phyloP scores from a whole-genome alignment of 1,139 yeast species.

The Kodamaea suecica region DNA sequence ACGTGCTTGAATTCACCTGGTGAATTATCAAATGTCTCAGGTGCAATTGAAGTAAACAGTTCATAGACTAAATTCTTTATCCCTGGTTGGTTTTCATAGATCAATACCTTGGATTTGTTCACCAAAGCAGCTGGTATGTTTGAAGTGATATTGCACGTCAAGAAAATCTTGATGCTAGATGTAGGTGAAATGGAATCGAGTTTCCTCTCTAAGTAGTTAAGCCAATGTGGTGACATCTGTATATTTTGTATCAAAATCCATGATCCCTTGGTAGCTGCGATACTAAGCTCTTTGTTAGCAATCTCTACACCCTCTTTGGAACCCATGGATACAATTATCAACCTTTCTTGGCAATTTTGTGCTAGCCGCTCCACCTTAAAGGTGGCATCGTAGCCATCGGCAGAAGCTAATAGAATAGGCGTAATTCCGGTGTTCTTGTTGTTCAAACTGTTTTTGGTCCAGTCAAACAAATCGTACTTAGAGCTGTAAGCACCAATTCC shows the following conservation, averaged over 20 bases:
- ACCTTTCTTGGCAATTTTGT: constrained; percentile 16
- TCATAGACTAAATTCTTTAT: constrained; percentile 49
- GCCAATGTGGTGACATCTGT: constrained; percentile 69
- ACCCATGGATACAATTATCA: constrained; percentile 67
- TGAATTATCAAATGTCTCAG: constrained; percentile 15
- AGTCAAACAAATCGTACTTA: constrained; percentile 24
- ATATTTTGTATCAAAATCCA: constrained; percentile 81
- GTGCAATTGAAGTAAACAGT: constrained; percentile 30
- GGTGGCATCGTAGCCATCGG: constrained; percentile 67
- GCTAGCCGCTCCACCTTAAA: constrained; percentile 51
- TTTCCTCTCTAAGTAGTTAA: constrained; percentile 49
- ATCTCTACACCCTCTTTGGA: constrained; percentile 60
- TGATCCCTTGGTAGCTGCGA: constrained; percentile 43
- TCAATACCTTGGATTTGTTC: constrained; percentile 48
- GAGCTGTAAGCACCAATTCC: constrained; percentile 27
- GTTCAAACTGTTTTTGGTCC: constrained; percentile 13
- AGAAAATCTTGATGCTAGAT: constrained; percentile 47
- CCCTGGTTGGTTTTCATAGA: constrained; percentile 63
- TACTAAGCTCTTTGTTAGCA: constrained; percentile 54
- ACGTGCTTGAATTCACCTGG: constrained; percentile 50
- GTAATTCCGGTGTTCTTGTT: constrained; percentile 9
- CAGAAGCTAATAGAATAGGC: constrained; percentile 56
- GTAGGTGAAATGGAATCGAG: constrained; percentile 25
- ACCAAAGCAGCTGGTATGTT: constrained; percentile 56
- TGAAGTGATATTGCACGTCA: constrained; percentile 55